Conservation (phyloP, 345 rosid genomes). For the Trapa incisa region DNA sequence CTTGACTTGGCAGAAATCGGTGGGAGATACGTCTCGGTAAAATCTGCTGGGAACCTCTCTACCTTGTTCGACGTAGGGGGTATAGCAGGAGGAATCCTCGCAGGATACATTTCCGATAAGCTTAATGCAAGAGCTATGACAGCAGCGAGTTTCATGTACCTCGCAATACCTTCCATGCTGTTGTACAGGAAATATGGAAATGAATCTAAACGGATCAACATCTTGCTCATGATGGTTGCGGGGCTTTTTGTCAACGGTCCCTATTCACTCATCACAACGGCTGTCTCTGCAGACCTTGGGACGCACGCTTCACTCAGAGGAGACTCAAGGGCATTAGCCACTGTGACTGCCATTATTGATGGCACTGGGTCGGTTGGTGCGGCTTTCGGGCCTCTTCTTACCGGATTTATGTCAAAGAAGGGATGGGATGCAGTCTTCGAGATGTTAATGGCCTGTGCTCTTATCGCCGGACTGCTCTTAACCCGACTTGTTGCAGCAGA, state of each 20-base stretch:
- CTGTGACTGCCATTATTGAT: slow-evolving; percentile 87
- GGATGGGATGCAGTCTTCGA: slow-evolving; percentile 76
- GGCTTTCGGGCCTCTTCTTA: slow-evolving; percentile 79
- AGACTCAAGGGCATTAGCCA: slow-evolving; percentile 84
- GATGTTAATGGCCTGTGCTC: slow-evolving; percentile 63
- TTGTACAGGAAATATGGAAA: slow-evolving; percentile 61
- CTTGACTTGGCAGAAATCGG: slow-evolving; percentile 61
- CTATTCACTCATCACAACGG: slow-evolving; percentile 92
- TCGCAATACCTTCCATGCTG: slow-evolving; percentile 77
- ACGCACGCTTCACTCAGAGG: slow-evolving; percentile 78
- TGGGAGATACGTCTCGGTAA: slow-evolving; percentile 75
- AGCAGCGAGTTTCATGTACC: slow-evolving; percentile 75
- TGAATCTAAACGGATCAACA: slow-evolving; percentile 44
- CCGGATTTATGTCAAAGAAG: slow-evolving; percentile 62
- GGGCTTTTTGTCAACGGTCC: slow-evolving; percentile 90
- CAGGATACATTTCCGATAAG: slow-evolving; percentile 61
- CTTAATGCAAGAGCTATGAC: slow-evolving; percentile 73
- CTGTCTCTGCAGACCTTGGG: slow-evolving; percentile 93
- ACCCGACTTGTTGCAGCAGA: slow-evolving; percentile 46
- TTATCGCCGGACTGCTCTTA: slow-evolving; percentile 67
- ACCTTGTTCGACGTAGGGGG: slow-evolving; percentile 92
- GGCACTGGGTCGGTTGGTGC: slow-evolving; percentile 96
- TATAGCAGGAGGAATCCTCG: slow-evolving; percentile 53
- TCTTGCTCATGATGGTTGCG: slow-evolving; percentile 70
- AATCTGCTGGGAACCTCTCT: slow-evolving; percentile 88